phyloP scores from a whole-genome alignment of 148 eudicot genomes.

The Chenopodium quinoa region DNA sequence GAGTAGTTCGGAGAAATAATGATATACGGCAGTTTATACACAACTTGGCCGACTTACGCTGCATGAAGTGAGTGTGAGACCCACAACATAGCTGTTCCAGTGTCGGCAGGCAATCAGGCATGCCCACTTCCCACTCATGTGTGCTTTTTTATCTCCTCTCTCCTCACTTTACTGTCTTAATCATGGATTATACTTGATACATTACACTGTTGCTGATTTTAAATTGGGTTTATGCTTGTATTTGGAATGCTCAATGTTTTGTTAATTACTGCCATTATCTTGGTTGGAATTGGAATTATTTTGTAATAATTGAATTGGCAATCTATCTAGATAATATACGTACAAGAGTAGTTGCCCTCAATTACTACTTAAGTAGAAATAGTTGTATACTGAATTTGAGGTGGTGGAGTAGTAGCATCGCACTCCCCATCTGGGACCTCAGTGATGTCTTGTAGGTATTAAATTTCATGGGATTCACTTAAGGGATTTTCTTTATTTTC shows the following conservation, averaged over 20 bases:
- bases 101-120: conserved; percentile 13
- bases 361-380: too few species aligned
- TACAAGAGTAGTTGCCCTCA: neutral
- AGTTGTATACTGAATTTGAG: too few species aligned
- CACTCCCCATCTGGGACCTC: too few species aligned
- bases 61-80: neutral
- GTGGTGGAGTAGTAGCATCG: too few species aligned
- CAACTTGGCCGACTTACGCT: conserved; percentile 15
- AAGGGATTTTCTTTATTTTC: too few species aligned
- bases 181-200: neutral
- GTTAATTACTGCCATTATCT: neutral
- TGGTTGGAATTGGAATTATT: neutral
- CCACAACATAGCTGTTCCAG: neutral
- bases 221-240: neutral
- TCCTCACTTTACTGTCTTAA: neutral
- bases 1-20: neutral
- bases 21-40: neutral
- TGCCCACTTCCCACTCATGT: neutral
- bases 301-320: neutral
- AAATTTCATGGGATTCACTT: too few species aligned
- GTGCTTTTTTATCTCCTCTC: neutral
- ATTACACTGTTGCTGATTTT: neutral
- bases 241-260: neutral
- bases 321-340: neutral
- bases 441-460: too few species aligned